Conservation (phyloP, 306 rosid species). For the Abrus pulchellus region DNA sequence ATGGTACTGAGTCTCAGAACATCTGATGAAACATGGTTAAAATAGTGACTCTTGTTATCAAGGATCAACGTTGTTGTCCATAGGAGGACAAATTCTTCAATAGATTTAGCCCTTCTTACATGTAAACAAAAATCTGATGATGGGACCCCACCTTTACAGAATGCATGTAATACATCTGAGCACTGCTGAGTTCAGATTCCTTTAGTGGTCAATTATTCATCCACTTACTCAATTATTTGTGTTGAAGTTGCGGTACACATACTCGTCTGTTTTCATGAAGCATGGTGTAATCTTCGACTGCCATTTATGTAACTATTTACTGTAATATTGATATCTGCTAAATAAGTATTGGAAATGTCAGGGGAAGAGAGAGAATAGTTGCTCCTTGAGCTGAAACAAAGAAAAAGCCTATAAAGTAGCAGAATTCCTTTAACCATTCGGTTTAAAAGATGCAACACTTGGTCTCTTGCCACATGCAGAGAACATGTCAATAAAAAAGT, state of each 20-base stretch:
- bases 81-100: conserved; percentile 14
- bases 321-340: not conserved
- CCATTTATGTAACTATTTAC: not conserved
- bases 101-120: conserved; percentile 21
- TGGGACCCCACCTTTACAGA: conserved; percentile 46
- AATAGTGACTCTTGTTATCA: not conserved
- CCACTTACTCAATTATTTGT: conserved; percentile 46
- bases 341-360: not conserved
- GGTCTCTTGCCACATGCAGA: conserved; percentile 15
- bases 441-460: conserved; percentile 32
- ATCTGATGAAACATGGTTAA: conserved; percentile 16
- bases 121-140: conserved; percentile 20
- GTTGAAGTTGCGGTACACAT: conserved; percentile 13
- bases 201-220: conserved; percentile 29
- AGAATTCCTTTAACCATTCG: conserved; percentile 7
- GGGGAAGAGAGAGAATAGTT: not conserved
- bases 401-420: conserved; percentile 5
- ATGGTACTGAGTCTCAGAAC: conserved; percentile 7
- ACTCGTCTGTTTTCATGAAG: conserved; percentile 14
- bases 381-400: not conserved
- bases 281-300: conserved; percentile 16
- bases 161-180: conserved; percentile 49
- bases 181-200: conserved; percentile 47
- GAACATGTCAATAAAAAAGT: not conserved
- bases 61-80: not conserved